Evolutionary conservation across 2,329 filamentous ascomycete genomes (phyloP).

Genomic region (Graphilbum sp.): DNA sequence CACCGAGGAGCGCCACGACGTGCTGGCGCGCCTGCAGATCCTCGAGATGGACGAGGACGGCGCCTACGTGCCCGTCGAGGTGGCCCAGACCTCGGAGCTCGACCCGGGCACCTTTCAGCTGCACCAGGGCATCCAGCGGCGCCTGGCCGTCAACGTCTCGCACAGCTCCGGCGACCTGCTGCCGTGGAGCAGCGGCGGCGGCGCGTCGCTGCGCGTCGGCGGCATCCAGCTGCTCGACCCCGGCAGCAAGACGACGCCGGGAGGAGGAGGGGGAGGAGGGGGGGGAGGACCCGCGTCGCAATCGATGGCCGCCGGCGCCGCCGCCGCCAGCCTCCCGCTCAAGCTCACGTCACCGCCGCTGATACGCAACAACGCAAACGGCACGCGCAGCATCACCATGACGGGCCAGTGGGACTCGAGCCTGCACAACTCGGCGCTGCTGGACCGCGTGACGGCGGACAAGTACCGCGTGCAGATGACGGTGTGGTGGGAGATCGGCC

Average conservation of each 20-base stretch:
- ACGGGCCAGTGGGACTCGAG: slow-evolving; percentile 96
- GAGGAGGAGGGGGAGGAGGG: not conserved
- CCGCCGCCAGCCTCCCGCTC: slow-evolving; percentile 46
- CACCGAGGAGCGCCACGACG: slow-evolving; percentile 82
- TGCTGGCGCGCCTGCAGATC: slow-evolving; percentile 76
- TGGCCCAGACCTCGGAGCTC: slow-evolving; percentile 67
- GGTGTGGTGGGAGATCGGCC: slow-evolving; percentile 65
- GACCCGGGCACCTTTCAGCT: slow-evolving; percentile 89
- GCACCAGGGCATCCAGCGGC: slow-evolving; percentile 82
- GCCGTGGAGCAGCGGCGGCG: slow-evolving; percentile 63
- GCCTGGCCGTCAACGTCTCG: slow-evolving; percentile 74
- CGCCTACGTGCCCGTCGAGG: slow-evolving; percentile 82
- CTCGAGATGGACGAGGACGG: slow-evolving; percentile 84
- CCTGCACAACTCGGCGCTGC: slow-evolving; percentile 73
- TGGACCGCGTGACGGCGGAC: slow-evolving; percentile 88
- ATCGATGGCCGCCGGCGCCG: not conserved
- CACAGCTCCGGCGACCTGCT: slow-evolving; percentile 80
- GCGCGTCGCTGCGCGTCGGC: slow-evolving; percentile 61
- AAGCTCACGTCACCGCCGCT: slow-evolving; percentile 63
- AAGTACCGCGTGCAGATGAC: slow-evolving; percentile 83
- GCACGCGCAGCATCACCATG: slow-evolving; percentile 71
- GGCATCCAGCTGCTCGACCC: slow-evolving; percentile 72
- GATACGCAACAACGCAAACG: slow-evolving; percentile 75
- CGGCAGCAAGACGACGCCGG: slow-evolving; percentile 42
- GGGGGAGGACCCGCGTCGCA: not conserved